Conservation (phyloP, 768 basidiomycete genomes). For the Strobilomyces dryophilus region DNA sequence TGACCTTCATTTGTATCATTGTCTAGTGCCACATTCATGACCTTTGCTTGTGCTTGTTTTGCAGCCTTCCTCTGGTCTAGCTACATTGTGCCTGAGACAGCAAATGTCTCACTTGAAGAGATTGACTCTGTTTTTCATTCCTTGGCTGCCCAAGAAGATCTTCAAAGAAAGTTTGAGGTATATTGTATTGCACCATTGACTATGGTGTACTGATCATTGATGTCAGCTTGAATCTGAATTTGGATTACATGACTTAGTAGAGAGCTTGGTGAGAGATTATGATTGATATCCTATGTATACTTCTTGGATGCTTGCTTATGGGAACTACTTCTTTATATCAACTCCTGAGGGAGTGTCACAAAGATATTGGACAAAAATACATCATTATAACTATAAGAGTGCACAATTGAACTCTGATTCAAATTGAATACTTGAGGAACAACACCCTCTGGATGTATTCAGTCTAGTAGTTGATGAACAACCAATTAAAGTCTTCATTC, state of each 20-base stretch:
- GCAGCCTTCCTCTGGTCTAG: constrained; percentile 70
- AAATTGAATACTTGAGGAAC: background rate
- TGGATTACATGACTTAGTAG: constrained; percentile 45
- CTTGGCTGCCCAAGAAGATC: constrained; percentile 54
- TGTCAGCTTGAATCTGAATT: constrained; percentile 54
- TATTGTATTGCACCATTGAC: background rate
- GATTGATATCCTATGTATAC: constrained; percentile 6
- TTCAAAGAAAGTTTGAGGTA: constrained; percentile 49
- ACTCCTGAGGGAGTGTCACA: background rate
- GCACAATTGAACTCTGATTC: background rate
- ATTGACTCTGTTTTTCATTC: constrained; percentile 66
- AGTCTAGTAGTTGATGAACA: too few relatives aligned
- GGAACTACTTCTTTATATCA: background rate
- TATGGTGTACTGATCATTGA: background rate
- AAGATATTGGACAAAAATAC: too few relatives aligned
- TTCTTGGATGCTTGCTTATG: background rate
- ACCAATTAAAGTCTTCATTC: too few relatives aligned
- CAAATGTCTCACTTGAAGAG: constrained; percentile 71
- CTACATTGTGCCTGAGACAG: constrained; percentile 69
- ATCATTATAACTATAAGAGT: too few relatives aligned
- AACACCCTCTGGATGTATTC: background rate
- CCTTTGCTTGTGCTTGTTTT: constrained; percentile 62
- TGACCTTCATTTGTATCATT: background rate
- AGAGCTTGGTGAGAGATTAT: constrained; percentile 27
- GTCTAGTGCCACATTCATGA: constrained; percentile 60